Evolutionary conservation across 495 filamentous ascomycete genomes (phyloP).

Genomic region (Aspergillus sclerotioniger): DNA sequence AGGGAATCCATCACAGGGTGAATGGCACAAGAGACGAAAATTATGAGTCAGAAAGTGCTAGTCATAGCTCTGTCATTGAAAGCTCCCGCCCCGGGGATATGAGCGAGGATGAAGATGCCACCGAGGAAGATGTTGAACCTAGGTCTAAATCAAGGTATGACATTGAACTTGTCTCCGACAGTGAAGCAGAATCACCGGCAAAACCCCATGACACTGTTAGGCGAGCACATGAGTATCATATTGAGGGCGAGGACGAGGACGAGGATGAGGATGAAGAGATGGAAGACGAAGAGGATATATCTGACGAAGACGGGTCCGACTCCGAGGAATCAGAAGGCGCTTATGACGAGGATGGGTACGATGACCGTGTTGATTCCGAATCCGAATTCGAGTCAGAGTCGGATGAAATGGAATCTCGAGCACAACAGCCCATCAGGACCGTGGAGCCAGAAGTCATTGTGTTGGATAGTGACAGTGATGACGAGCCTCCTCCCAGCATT

Average conservation of each 20-base stretch:
- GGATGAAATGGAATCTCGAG: conserved; percentile 7
- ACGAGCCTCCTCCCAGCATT: conserved; percentile 27
- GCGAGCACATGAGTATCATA: not conserved
- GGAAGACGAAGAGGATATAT: conserved; percentile 6
- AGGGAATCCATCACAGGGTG: not conserved
- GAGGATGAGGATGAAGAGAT: conserved; percentile 11
- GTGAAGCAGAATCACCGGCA: not conserved
- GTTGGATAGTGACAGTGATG: conserved; percentile 45
- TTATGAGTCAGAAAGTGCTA: not conserved
- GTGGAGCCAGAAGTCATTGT: conserved; percentile 38
- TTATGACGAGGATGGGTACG: conserved; percentile 10
- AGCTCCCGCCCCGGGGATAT: not conserved
- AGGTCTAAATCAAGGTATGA: not conserved
- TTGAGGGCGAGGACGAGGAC: conserved; percentile 7
- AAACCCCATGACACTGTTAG: not conserved
- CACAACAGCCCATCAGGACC: conserved; percentile 10
- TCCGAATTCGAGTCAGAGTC: conserved; percentile 15
- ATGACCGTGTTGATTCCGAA: conserved; percentile 11
- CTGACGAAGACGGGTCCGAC: conserved; percentile 7
- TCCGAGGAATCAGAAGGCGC: conserved; percentile 1
- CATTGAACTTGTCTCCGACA: not conserved
- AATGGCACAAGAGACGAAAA: not conserved
- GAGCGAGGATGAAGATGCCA: not conserved
- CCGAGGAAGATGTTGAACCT: conserved; percentile 8
- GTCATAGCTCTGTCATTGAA: not conserved